Conservation (phyloP, 768 basidiomycete species). For the Scleroderma bovista region DNA sequence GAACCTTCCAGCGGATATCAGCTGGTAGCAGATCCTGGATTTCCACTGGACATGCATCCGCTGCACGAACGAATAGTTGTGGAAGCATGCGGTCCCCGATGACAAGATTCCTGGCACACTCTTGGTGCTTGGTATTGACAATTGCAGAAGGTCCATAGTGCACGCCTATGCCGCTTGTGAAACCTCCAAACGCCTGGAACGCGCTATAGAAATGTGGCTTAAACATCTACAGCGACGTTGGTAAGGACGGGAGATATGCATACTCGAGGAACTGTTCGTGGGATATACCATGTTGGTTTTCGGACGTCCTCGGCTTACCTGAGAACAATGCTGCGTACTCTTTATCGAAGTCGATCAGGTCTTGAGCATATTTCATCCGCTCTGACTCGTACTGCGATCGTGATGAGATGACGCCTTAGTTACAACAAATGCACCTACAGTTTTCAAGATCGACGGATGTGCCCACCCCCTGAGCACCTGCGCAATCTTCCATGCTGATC, state of each 20-base stretch:
- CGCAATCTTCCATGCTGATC: slow-evolving; percentile 42
- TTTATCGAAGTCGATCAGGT: slow-evolving; percentile 68
- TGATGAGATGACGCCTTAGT: neutral
- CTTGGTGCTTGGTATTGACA: slow-evolving; percentile 26
- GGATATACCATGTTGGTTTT: slow-evolving; percentile 28
- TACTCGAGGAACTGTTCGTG: slow-evolving; percentile 34
- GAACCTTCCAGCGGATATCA: slow-evolving; percentile 34
- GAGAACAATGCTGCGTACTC: slow-evolving; percentile 63
- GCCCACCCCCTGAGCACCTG: slow-evolving; percentile 42
- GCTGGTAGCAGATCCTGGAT: slow-evolving; percentile 37
- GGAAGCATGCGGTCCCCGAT: slow-evolving; percentile 37
- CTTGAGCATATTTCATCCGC: slow-evolving; percentile 61
- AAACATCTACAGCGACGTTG: neutral
- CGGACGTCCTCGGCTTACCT: slow-evolving; percentile 51
- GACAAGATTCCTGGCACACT: slow-evolving; percentile 26
- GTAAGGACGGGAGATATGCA: neutral
- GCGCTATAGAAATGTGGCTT: slow-evolving; percentile 17
- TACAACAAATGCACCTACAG: slow-evolving; percentile 22
- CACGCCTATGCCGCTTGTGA: slow-evolving; percentile 35
- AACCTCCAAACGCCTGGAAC: slow-evolving; percentile 34
- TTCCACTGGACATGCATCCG: slow-evolving; percentile 33
- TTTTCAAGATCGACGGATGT: slow-evolving; percentile 32
- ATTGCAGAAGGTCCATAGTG: slow-evolving; percentile 36
- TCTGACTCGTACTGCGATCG: slow-evolving; percentile 60
- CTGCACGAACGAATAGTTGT: slow-evolving; percentile 30